phyloP scores from a whole-genome alignment of 2,329 filamentous ascomycete genomes.

The Apiospora kogelbergensis region DNA sequence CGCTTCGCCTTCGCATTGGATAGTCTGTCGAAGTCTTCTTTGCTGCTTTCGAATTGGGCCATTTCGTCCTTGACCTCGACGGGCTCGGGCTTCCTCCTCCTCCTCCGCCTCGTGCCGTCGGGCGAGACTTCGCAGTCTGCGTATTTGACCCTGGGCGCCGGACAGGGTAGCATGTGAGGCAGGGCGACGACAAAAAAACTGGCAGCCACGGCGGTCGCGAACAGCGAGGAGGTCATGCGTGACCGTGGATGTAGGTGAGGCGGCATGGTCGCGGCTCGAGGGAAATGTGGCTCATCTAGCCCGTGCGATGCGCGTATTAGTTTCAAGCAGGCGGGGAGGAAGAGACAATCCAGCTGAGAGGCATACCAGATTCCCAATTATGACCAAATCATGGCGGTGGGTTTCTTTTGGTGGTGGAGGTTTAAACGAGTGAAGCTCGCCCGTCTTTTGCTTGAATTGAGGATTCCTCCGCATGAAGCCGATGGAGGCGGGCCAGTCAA shows the following conservation, averaged over 20 bases:
- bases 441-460: background rate
- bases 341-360: background rate
- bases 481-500: background rate
- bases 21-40: slow-evolving; percentile 33
- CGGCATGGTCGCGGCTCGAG: slow-evolving; percentile 55
- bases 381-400: background rate
- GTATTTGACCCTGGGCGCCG: slow-evolving; percentile 72
- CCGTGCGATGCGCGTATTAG: background rate
- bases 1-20: slow-evolving; percentile 48
- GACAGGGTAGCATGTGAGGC: slow-evolving; percentile 89
- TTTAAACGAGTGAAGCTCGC: background rate
- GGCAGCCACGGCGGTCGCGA: slow-evolving; percentile 85
- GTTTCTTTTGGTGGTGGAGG: background rate
- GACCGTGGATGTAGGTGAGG: slow-evolving; percentile 92
- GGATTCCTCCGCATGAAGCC: background rate
- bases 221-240: slow-evolving; percentile 88
- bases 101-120: slow-evolving; percentile 37
- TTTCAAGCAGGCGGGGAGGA: background rate
- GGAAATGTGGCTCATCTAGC: background rate
- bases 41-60: slow-evolving; percentile 45
- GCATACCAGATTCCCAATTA: slow-evolving; percentile 3
- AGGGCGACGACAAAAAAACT: slow-evolving; percentile 91
- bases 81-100: slow-evolving; percentile 41
- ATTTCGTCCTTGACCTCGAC: slow-evolving; percentile 45
- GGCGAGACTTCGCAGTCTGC: slow-evolving; percentile 61